Evolutionary conservation across 164 flowering plant genomes (phyloP).

Genomic region (Taxillus chinensis): DNA sequence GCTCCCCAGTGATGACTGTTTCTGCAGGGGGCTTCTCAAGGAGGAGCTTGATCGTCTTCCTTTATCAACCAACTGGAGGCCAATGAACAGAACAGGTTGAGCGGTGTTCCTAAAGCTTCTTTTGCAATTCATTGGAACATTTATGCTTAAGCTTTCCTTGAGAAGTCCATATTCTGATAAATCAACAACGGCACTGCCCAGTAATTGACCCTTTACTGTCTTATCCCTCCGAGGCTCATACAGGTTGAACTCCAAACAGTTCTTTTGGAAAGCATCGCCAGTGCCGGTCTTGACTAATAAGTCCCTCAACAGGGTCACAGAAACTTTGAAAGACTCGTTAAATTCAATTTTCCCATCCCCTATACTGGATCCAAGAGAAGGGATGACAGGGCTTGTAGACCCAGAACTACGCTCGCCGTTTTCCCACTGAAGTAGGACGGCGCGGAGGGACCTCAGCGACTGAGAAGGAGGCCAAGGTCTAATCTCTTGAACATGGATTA

Average conservation of each 20-base stretch:
- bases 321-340: conserved; percentile 31
- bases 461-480: conserved; percentile 51
- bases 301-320: conserved; percentile 24
- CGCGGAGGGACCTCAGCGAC: conserved; percentile 36
- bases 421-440: conserved; percentile 42
- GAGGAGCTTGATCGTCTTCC: conserved; percentile 9
- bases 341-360: conserved; percentile 43
- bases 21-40: conserved; percentile 8
- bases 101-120: conserved; percentile 30
- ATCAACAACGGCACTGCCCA: conserved; percentile 34
- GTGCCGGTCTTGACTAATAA: conserved; percentile 17
- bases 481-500: conserved; percentile 30
- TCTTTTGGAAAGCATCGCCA: conserved; percentile 28
- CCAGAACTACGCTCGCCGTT: conserved; percentile 36
- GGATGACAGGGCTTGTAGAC: conserved; percentile 27
- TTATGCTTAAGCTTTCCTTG: conserved; percentile 20
- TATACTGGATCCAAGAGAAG: conserved; percentile 27
- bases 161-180: conserved; percentile 36
- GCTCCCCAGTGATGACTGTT: conserved; percentile 13
- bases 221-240: conserved; percentile 40
- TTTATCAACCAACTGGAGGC: conserved; percentile 24
- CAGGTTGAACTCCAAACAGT: conserved; percentile 32
- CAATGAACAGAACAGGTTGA: conserved; percentile 30
- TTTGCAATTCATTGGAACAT: conserved; percentile 26
- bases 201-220: conserved; percentile 24